These are phyloP conservation scores for Apiospora marii DNA, from an alignment of 2,329 filamentous ascomycete genomes.

Conservation along the genomic window DNA sequence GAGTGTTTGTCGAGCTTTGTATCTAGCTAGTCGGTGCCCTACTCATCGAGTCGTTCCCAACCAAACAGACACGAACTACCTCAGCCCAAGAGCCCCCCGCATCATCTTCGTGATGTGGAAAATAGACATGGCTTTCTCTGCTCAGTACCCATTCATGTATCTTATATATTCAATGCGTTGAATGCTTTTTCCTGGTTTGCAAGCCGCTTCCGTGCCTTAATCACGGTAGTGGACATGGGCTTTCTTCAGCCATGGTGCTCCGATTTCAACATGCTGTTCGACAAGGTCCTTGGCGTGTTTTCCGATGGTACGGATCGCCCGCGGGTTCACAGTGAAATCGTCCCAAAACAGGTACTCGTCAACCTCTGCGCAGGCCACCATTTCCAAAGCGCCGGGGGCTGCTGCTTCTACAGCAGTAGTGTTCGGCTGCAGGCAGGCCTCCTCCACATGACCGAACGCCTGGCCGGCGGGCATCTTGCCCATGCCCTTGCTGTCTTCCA, in stretches of 20 bases:
- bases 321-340: slow-evolving; percentile 52
- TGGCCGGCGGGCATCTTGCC: slow-evolving; percentile 46
- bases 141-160: neutral
- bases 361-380: slow-evolving; percentile 49
- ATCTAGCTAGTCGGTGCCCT: neutral
- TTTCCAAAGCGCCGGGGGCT: slow-evolving; percentile 35
- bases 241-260: slow-evolving; percentile 14
- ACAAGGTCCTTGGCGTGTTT: slow-evolving; percentile 32
- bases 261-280: neutral
- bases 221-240: neutral
- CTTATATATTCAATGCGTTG: neutral
- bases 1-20: neutral
- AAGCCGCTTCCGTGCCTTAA: neutral
- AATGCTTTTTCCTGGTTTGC: neutral
- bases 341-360: slow-evolving; percentile 61
- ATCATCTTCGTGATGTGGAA: neutral
- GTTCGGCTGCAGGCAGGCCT: slow-evolving; percentile 48
- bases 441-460: slow-evolving; percentile 52
- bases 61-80: neutral
- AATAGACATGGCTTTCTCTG: neutral
- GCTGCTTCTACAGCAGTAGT: slow-evolving; percentile 21
- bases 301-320: slow-evolving; percentile 46
- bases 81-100: neutral
- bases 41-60: neutral
- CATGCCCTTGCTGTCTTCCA: slow-evolving; percentile 53